Evolutionary conservation across 495 filamentous ascomycete species (phyloP).

Genomic region (Cercophora newfieldiana): DNA sequence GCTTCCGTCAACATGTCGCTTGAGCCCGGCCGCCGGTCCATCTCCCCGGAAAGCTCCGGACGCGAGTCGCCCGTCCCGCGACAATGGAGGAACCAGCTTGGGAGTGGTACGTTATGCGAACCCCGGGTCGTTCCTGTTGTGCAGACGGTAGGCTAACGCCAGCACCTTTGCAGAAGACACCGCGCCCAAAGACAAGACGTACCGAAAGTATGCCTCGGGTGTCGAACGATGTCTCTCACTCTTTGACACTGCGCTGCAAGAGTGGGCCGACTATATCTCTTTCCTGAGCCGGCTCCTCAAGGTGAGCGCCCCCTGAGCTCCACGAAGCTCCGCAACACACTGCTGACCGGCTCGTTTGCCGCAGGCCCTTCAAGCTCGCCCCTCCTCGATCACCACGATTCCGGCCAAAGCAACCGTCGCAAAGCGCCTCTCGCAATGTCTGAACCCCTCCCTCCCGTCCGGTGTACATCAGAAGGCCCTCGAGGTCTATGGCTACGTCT

Average conservation of each 20-base stretch:
- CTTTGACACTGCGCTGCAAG: slow-evolving; percentile 90
- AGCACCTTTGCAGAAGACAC: slow-evolving; percentile 52
- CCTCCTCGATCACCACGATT: slow-evolving; percentile 66
- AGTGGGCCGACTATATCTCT: slow-evolving; percentile 99
- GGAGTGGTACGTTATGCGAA: slow-evolving; percentile 40
- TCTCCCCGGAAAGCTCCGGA: slow-evolving; percentile 76
- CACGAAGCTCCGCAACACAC: slow-evolving; percentile 12
- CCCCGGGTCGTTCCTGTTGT: background rate
- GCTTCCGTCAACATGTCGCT: slow-evolving; percentile 58
- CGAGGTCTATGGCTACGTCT: slow-evolving; percentile 90
- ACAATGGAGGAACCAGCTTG: slow-evolving; percentile 57
- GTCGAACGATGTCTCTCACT: slow-evolving; percentile 85
- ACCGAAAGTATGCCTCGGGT: slow-evolving; percentile 84
- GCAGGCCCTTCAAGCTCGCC: slow-evolving; percentile 86
- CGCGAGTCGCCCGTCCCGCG: slow-evolving; percentile 67
- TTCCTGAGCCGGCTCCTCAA: slow-evolving; percentile 91
- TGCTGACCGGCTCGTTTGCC: slow-evolving; percentile 20
- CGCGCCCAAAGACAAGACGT: slow-evolving; percentile 82
- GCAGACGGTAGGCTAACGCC: slow-evolving; percentile 22
- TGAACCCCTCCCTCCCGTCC: slow-evolving; percentile 89
- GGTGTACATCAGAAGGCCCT: slow-evolving; percentile 98
- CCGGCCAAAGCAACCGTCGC: slow-evolving; percentile 83
- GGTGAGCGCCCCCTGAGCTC: slow-evolving; percentile 46
- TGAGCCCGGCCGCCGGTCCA: slow-evolving; percentile 67
- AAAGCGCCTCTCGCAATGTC: slow-evolving; percentile 89